These are phyloP conservation scores for Lepidium aucheri DNA, from an alignment of 345 rosid species.

Conservation along the genomic window DNA sequence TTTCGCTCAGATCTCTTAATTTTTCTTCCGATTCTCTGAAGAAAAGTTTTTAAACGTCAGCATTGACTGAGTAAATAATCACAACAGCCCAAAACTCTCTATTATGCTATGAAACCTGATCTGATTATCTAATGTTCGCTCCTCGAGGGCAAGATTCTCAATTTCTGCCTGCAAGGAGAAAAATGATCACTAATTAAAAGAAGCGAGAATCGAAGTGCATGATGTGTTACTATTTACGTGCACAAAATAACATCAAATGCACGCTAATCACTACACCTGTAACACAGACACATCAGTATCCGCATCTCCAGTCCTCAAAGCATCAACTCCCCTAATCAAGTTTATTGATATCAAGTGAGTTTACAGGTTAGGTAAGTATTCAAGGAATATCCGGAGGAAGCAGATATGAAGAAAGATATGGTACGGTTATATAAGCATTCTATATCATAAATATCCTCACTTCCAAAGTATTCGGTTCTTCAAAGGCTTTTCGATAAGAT, in stretches of 20 bases:
- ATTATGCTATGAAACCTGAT: constrained; percentile 54
- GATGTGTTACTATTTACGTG: not conserved
- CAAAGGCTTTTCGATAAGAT: constrained; percentile 89
- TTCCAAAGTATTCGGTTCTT: constrained; percentile 94
- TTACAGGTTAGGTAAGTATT: constrained; percentile 4
- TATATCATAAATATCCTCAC: constrained; percentile 38
- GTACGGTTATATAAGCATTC: constrained; percentile 17
- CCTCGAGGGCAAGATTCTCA: constrained; percentile 62
- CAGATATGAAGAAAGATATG: not conserved
- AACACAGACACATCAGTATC: constrained; percentile 45
- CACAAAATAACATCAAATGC: not conserved
- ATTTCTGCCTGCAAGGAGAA: constrained; percentile 62
- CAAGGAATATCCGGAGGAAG: constrained; percentile 12
- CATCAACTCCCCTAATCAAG: constrained; percentile 68
- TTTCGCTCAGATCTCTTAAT: constrained; percentile 67
- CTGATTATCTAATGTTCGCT: constrained; percentile 59
- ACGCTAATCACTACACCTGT: constrained; percentile 43
- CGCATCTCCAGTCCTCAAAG: constrained; percentile 49
- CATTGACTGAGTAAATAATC: constrained; percentile 16
- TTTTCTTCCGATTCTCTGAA: constrained; percentile 80
- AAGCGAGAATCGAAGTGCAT: not conserved
- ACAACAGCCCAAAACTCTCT: constrained; percentile 2
- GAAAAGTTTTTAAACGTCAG: constrained; percentile 29
- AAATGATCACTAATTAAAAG: constrained; percentile 10
- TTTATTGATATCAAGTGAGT: constrained; percentile 28